Percentiles rank a stretch among this genome's conserved stretches.
Conservation (phyloP, 1,139 yeast species). For the Saccharomyces uvarum region DNA sequence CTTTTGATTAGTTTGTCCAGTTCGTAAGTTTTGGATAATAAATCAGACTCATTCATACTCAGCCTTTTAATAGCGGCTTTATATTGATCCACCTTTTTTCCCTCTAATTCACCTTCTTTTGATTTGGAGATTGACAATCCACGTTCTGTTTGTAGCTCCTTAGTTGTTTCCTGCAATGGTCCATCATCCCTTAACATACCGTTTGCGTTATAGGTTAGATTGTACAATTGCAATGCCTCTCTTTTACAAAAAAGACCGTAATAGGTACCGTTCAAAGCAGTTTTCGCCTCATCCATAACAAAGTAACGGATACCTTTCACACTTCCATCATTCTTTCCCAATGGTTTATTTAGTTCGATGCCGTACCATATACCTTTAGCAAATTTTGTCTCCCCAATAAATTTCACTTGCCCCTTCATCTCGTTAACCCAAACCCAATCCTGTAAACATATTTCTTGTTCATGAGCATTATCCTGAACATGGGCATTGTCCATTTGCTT, state of each 20-base stretch:
- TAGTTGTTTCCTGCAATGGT: conserved; percentile 38
- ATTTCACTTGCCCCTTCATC: conserved; percentile 41
- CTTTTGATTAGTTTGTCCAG: conserved; percentile 8
- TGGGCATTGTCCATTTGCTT: background rate
- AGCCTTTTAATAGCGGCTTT: conserved; percentile 46
- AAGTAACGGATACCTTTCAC: conserved; percentile 62
- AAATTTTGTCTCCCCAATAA: conserved; percentile 48
- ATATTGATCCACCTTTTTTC: conserved; percentile 24
- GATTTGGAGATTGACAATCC: conserved; percentile 16
- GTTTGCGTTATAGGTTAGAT: conserved; percentile 12
- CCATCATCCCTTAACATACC: conserved; percentile 38
- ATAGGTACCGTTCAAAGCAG: conserved; percentile 20
- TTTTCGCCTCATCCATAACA: conserved; percentile 31
- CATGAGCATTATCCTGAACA: background rate
- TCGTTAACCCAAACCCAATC: background rate
- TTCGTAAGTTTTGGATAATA: background rate
- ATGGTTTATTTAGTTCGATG: conserved; percentile 52
- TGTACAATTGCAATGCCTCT: conserved; percentile 10
- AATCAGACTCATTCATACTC: conserved; percentile 39
- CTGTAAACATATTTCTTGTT: background rate
- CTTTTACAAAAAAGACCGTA: conserved; percentile 58
- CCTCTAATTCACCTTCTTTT: too few species aligned
- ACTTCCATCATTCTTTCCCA: conserved; percentile 76
- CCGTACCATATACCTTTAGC: conserved; percentile 75
- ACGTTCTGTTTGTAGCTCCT: conserved; percentile 25